These are phyloP conservation scores for Leishmania lainsoni DNA, from an alignment of 208 protist genomes.

Conservation along the genomic window DNA sequence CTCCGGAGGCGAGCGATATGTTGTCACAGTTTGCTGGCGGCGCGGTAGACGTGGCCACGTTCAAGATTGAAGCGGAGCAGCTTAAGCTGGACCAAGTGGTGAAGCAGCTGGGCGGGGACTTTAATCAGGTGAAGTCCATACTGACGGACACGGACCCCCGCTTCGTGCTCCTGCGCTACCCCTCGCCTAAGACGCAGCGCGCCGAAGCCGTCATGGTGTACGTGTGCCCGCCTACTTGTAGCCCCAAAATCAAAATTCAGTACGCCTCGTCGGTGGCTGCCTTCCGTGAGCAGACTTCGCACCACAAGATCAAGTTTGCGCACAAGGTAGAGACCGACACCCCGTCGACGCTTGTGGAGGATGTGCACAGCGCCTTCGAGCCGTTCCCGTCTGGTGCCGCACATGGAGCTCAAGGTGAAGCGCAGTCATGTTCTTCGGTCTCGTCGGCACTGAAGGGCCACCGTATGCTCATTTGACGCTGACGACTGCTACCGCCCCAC, in stretches of 20 bases:
- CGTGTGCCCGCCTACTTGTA: constrained; percentile 68
- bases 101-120: constrained; percentile 14
- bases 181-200: constrained; percentile 25
- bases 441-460: constrained; percentile 37
- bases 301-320: constrained; percentile 49
- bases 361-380: constrained; percentile 50
- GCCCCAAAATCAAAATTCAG: constrained; percentile 65
- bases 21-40: constrained; percentile 39
- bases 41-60: constrained; percentile 44
- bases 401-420: constrained; percentile 6
- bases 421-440: constrained; percentile 14
- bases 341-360: constrained; percentile 41
- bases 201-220: constrained; percentile 61
- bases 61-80: constrained; percentile 40
- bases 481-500: background rate
- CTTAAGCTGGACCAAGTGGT: constrained; percentile 26
- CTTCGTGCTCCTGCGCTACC: constrained; percentile 41
- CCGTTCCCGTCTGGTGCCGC: constrained; percentile 14
- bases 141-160: constrained; percentile 38
- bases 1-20: constrained; percentile 35
- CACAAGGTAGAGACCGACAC: constrained; percentile 55
- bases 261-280: constrained; percentile 75
- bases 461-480: constrained; percentile 60
- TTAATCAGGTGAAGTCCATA: constrained; percentile 30
- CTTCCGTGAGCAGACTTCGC: constrained; percentile 53